These are phyloP conservation scores for Cladosporium sp. DNA, from an alignment of 2,329 filamentous ascomycete genomes.

Conservation along the genomic window DNA sequence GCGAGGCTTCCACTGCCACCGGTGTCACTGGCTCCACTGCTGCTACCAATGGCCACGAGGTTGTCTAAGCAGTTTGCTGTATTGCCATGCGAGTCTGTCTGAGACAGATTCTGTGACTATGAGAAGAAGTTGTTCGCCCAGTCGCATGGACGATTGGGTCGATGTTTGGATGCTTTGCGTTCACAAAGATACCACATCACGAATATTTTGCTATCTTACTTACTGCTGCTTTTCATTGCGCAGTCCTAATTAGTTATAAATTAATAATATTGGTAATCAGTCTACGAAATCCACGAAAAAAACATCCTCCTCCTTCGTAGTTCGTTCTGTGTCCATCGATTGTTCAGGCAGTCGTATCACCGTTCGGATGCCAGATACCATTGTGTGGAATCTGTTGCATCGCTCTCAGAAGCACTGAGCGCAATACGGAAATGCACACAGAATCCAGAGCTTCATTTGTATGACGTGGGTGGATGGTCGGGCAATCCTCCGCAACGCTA, in stretches of 20 bases:
- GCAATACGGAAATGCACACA: neutral
- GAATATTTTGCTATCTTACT: neutral
- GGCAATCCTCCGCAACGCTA: neutral
- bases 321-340: too few species aligned
- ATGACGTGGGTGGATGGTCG: neutral
- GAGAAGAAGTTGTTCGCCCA: neutral
- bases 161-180: neutral
- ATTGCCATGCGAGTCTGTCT: neutral
- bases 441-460: neutral
- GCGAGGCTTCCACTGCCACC: conserved; percentile 28
- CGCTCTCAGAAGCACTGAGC: neutral
- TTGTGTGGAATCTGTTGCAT: too few species aligned
- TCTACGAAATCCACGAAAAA: too few species aligned
- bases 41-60: neutral
- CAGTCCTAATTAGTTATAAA: neutral
- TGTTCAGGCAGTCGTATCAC: too few species aligned
- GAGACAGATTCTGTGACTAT: neutral
- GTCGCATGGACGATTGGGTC: neutral
- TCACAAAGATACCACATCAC: neutral
- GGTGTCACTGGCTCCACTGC: conserved; percentile 4
- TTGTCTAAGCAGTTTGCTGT: neutral
- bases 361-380: too few species aligned
- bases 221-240: neutral
- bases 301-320: too few species aligned
- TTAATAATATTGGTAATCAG: neutral